These are phyloP conservation scores for Xylariales sp. DNA, from an alignment of 2,329 filamentous ascomycete genomes.

Conservation along the genomic window DNA sequence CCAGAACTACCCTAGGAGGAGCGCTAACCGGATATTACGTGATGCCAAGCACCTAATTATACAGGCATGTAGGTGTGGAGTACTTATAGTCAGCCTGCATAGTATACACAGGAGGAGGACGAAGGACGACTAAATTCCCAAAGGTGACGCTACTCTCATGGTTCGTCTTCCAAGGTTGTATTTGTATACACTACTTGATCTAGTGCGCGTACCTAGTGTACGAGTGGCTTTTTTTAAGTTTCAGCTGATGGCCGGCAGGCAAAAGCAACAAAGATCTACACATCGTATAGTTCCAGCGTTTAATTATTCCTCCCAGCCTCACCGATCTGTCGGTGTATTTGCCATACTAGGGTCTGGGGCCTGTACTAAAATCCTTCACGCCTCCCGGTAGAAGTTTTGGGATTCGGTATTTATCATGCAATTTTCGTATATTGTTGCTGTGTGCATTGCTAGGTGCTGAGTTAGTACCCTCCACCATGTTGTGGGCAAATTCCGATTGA, in stretches of 20 bases:
- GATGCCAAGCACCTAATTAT: constrained; percentile 23
- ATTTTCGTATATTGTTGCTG: constrained; percentile 22
- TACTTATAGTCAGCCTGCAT: too few relatives aligned
- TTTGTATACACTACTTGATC: constrained; percentile 14
- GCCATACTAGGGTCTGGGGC: constrained; percentile 25
- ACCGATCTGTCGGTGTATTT: constrained; percentile 25
- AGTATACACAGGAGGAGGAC: neutral
- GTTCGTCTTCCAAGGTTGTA: constrained; percentile 25
- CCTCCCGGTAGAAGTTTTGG: neutral
- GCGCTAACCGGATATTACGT: constrained; percentile 25
- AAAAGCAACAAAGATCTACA: constrained; percentile 8
- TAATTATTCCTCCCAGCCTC: constrained; percentile 19
- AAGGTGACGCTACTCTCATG: constrained; percentile 11
- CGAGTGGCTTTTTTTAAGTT: constrained; percentile 3
- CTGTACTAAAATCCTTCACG: constrained; percentile 20
- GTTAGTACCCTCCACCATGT: neutral
- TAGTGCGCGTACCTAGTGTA: neutral
- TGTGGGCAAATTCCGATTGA: neutral
- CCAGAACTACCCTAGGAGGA: constrained; percentile 11
- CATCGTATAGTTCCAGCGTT: neutral
- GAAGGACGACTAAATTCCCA: constrained; percentile 6
- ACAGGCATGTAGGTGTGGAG: neutral
- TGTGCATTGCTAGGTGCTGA: constrained; percentile 17
- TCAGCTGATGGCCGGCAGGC: constrained; percentile 31
- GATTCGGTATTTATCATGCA: constrained; percentile 29